These are phyloP conservation scores for Aspergillus heteromorphus DNA, from an alignment of 495 filamentous ascomycete species.

Conservation along the genomic window DNA sequence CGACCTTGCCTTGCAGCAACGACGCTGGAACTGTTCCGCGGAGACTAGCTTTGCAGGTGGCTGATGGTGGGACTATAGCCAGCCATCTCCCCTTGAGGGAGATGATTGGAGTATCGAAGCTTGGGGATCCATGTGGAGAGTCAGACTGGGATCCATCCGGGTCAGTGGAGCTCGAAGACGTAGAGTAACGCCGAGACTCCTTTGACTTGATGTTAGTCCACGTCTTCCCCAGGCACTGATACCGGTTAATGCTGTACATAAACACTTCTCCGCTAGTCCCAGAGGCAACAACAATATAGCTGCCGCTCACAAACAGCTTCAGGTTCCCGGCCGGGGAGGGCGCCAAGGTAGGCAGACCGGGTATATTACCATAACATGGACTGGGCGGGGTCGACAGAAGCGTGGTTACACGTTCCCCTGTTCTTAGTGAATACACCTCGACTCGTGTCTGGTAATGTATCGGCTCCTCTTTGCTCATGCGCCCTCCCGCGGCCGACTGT, in stretches of 20 bases:
- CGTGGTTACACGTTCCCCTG: constrained; percentile 59
- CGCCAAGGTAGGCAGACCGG: constrained; percentile 37
- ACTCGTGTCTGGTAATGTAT: constrained; percentile 75
- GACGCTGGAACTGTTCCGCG: constrained; percentile 48
- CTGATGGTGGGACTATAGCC: constrained; percentile 69
- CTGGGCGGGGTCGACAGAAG: constrained; percentile 56
- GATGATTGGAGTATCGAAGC: constrained; percentile 58
- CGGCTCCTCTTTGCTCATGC: constrained; percentile 30
- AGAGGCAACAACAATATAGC: constrained; percentile 66
- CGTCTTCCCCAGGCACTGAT: constrained; percentile 74
- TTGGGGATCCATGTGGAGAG: constrained; percentile 34
- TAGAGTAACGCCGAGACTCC: constrained; percentile 43
- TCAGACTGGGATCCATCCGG: constrained; percentile 48
- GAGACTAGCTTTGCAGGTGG: constrained; percentile 61
- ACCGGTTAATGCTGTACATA: constrained; percentile 64
- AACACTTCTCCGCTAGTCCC: constrained; percentile 81
- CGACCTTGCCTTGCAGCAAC: constrained; percentile 47
- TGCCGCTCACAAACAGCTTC: constrained; percentile 60
- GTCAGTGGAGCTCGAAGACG: constrained; percentile 52
- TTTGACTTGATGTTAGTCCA: constrained; percentile 74
- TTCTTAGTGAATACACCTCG: constrained; percentile 75
- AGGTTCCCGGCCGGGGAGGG: constrained; percentile 67
- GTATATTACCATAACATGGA: constrained; percentile 37
- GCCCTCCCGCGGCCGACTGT: constrained; percentile 22
- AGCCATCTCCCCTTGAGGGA: constrained; percentile 78